These are phyloP conservation scores for Fusarium proliferatum DNA, from an alignment of 2,329 filamentous ascomycete species.

Conservation along the genomic window DNA sequence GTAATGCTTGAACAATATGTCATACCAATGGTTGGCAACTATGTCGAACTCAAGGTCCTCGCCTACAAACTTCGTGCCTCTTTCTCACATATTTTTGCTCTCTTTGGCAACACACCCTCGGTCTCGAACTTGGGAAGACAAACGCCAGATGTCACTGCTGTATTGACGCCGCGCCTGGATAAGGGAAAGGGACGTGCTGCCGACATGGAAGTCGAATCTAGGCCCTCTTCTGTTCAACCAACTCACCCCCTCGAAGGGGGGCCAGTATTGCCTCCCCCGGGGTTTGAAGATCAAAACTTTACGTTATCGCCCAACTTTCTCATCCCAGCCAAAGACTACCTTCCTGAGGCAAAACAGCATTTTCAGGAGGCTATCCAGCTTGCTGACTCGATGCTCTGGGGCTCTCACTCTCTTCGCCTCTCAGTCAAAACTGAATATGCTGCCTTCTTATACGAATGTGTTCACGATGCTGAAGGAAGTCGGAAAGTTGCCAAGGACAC, in stretches of 20 bases:
- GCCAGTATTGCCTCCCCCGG: conserved; percentile 67
- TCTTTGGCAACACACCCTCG: conserved; percentile 92
- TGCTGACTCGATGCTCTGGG: conserved; percentile 81
- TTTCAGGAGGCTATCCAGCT: conserved; percentile 82
- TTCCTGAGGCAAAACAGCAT: conserved; percentile 81
- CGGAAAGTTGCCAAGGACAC: conserved; percentile 82
- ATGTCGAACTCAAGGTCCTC: conserved; percentile 86
- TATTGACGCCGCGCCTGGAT: conserved; percentile 50
- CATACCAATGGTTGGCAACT: conserved; percentile 82
- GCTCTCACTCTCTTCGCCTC: conserved; percentile 88
- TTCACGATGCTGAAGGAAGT: conserved; percentile 82
- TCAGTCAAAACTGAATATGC: conserved; percentile 93
- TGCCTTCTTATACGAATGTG: conserved; percentile 93
- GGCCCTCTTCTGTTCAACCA: conserved; percentile 59
- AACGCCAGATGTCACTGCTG: conserved; percentile 58
- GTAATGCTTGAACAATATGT: conserved; percentile 89
- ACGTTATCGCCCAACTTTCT: conserved; percentile 76
- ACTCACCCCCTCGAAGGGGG: conserved; percentile 66
- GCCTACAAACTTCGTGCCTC: conserved; percentile 92
- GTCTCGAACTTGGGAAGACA: conserved; percentile 71
- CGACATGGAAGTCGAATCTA: conserved; percentile 54
- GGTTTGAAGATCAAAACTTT: conserved; percentile 58
- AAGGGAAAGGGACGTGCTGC: conserved; percentile 64
- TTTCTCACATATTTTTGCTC: conserved; percentile 95
- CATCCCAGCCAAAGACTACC: conserved; percentile 81